Percentiles rank a stretch among this genome's conserved stretches.
Evolutionary conservation across 2,329 filamentous ascomycete species (phyloP).

Genomic region (Aureobasidium sp.): DNA sequence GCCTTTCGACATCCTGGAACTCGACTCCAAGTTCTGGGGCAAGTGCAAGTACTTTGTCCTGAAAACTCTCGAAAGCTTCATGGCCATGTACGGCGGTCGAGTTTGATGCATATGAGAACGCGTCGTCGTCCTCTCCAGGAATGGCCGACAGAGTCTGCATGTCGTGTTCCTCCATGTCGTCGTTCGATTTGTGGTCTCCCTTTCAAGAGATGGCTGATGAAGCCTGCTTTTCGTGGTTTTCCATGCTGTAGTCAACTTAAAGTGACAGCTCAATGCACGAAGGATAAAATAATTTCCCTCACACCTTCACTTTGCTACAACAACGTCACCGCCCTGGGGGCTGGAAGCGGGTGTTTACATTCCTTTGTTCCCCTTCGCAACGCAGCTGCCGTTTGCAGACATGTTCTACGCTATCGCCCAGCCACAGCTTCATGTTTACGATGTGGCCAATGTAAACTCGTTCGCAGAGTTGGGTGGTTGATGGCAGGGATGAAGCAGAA

Average conservation of each 20-base stretch:
- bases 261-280: not conserved
- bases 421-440: not conserved
- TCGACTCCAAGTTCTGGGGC: not conserved
- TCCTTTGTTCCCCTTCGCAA: not conserved
- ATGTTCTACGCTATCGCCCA: not conserved
- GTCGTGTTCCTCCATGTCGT: not conserved
- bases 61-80: not conserved
- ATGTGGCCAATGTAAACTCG: not conserved
- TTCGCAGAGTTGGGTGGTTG: no score
- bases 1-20: not conserved
- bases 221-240: no score
- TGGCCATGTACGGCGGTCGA: not conserved
- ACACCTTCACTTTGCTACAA: not conserved
- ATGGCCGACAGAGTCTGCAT: not conserved
- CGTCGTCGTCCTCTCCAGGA: not conserved
- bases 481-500: not conserved
- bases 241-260: not conserved
- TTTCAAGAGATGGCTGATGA: no score
- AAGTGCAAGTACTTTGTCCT: not conserved
- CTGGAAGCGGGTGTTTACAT: not conserved
- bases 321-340: not conserved
- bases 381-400: not conserved
- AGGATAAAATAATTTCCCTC: no score
- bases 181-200: no score
- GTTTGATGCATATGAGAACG: not conserved